phyloP scores from a whole-genome alignment of 2,329 filamentous ascomycete species.

The Sclerotinia nivalis region DNA sequence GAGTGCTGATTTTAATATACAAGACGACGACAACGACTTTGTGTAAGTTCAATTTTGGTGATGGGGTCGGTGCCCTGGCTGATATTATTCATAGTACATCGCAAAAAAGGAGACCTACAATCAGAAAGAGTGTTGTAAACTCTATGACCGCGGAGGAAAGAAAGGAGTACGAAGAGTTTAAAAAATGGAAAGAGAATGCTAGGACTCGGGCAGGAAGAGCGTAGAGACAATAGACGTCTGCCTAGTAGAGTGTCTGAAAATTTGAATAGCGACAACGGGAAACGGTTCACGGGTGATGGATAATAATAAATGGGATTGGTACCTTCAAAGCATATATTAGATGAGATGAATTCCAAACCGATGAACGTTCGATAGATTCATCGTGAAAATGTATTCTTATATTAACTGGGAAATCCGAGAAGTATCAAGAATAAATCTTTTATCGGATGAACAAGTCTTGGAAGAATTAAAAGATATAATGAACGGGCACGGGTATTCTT shows the following conservation, averaged over 20 bases:
- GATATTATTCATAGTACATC: too few relatives aligned
- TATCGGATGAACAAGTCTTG: slow-evolving; percentile 23
- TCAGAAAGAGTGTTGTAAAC: too few relatives aligned
- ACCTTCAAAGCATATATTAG: background rate
- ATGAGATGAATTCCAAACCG: background rate
- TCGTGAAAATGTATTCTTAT: slow-evolving; percentile 8
- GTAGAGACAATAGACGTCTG: background rate
- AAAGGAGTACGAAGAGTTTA: background rate
- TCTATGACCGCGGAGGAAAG: too few relatives aligned
- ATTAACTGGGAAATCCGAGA: slow-evolving; percentile 22
- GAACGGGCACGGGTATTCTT: slow-evolving; percentile 24
- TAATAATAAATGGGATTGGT: background rate
- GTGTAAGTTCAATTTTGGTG: too few relatives aligned
- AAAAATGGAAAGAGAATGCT: background rate
- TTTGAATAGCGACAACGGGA: background rate
- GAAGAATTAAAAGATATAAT: slow-evolving; percentile 24
- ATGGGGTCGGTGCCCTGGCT: too few relatives aligned
- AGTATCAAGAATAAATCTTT: slow-evolving; percentile 10
- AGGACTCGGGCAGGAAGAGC: background rate
- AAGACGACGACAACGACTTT: too few relatives aligned
- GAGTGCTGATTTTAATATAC: background rate
- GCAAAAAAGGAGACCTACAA: too few relatives aligned
- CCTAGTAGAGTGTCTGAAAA: background rate
- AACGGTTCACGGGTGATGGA: background rate
- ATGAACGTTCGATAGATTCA: background rate